These are phyloP conservation scores for Leccinum fuscescens DNA, from an alignment of 1,284 basidiomycete species.

Conservation along the genomic window DNA sequence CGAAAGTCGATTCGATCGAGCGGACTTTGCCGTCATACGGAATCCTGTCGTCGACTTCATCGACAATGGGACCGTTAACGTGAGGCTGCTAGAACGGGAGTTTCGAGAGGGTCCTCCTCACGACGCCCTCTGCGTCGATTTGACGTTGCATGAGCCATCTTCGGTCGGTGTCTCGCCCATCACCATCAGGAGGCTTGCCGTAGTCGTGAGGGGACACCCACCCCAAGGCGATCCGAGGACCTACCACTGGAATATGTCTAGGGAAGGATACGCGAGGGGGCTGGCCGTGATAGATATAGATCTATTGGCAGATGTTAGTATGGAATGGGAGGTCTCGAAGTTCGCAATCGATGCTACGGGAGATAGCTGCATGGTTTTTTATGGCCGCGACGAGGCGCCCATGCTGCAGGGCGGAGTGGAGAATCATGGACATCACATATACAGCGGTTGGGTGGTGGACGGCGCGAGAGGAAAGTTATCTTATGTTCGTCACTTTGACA, in stretches of 20 bases:
- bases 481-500: no score
- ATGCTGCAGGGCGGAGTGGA: no score
- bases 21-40: background rate
- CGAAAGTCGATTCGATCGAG: background rate
- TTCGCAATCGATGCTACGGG: background rate
- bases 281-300: no score
- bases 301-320: background rate
- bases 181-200: background rate
- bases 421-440: no score
- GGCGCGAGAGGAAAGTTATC: no score
- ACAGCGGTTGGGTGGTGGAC: no score
- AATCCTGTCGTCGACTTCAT: background rate
- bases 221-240: background rate
- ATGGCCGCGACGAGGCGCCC: background rate
- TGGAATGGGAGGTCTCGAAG: background rate
- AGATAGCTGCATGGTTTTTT: background rate
- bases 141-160: background rate
- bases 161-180: background rate
- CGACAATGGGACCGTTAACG: background rate
- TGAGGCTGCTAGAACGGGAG: background rate
- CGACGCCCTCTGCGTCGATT: background rate
- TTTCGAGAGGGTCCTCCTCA: background rate
- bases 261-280: no score
- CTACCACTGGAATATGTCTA: background rate
- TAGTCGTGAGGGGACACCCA: background rate